Evolutionary conservation across 2,329 filamentous ascomycete species (phyloP).

Genomic region (Pseudogymnoascus verrucosus): DNA sequence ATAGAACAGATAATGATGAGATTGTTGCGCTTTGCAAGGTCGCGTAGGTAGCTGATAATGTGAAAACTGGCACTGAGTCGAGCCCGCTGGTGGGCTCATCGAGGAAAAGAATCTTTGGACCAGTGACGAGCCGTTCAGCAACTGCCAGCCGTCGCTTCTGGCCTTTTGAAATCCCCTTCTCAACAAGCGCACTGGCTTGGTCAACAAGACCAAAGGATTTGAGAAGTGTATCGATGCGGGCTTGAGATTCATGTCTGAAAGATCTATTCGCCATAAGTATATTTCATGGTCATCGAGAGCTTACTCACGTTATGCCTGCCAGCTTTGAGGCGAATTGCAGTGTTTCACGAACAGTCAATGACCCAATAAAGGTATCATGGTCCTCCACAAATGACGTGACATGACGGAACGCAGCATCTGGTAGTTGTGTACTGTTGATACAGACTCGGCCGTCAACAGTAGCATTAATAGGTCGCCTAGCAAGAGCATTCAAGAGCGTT

Average conservation of each 20-base stretch:
- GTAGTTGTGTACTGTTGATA: constrained; percentile 51
- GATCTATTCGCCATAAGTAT: not conserved
- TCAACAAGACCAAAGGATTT: not conserved
- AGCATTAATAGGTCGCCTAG: constrained; percentile 46
- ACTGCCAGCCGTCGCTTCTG: constrained; percentile 73
- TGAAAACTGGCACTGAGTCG: constrained; percentile 70
- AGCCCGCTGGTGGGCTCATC: constrained; percentile 35
- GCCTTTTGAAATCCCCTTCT: constrained; percentile 73
- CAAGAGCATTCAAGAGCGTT: constrained; percentile 71
- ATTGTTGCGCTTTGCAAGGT: constrained; percentile 57
- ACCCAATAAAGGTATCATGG: constrained; percentile 71
- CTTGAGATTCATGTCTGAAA: not conserved
- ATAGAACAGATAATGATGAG: constrained; percentile 72
- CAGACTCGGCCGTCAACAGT: constrained; percentile 45
- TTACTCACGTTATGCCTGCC: constrained; percentile 33
- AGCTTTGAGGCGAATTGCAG: constrained; percentile 51
- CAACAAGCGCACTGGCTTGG: constrained; percentile 54
- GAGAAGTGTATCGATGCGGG: not conserved
- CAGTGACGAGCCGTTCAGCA: constrained; percentile 24
- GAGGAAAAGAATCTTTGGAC: constrained; percentile 68
- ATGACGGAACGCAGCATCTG: constrained; percentile 48
- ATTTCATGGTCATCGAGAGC: not conserved
- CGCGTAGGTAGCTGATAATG: constrained; percentile 64
- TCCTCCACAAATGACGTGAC: constrained; percentile 74
- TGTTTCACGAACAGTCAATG: constrained; percentile 69